Conservation (phyloP, 2,329 filamentous ascomycete species). For the Chalaropsis thielavioides region DNA sequence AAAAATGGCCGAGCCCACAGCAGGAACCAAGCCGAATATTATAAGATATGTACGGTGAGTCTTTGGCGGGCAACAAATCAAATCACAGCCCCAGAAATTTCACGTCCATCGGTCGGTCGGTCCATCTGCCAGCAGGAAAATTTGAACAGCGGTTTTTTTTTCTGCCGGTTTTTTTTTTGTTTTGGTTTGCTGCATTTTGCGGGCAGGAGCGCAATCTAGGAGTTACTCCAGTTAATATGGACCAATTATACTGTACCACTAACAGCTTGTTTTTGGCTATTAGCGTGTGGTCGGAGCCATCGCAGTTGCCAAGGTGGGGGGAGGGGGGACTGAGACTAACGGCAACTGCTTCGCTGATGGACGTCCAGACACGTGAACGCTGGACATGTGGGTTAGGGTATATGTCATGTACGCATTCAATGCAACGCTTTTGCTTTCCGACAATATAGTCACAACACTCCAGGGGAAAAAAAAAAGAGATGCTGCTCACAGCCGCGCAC, state of each 20-base stretch:
- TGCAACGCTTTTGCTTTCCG: no score
- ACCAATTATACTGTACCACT: constrained; percentile 3
- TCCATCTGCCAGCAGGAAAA: neutral
- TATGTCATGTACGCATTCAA: no score
- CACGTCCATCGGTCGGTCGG: neutral
- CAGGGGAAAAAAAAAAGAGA: no score
- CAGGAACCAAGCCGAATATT: neutral
- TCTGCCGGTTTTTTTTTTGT: neutral
- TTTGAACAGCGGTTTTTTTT: constrained; percentile 1
- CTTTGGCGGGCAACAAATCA: neutral
- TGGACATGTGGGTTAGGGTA: no score
- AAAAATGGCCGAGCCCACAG: neutral
- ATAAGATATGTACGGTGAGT: neutral
- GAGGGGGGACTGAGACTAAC: neutral
- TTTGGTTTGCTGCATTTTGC: neutral
- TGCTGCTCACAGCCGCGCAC: no score
- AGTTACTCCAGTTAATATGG: constrained; percentile 5
- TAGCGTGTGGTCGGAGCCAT: neutral
- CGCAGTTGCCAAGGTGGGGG: neutral
- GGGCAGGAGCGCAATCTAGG: neutral
- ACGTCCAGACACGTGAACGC: no score
- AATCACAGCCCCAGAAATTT: neutral
- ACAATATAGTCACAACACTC: no score
- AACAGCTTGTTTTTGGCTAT: neutral
- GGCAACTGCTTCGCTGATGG: no score